Evolutionary conservation across 495 filamentous ascomycete species (phyloP), one percentile per base, ranked within the genome.

Genomic region (Hypoxylon trugodes): DNA sequence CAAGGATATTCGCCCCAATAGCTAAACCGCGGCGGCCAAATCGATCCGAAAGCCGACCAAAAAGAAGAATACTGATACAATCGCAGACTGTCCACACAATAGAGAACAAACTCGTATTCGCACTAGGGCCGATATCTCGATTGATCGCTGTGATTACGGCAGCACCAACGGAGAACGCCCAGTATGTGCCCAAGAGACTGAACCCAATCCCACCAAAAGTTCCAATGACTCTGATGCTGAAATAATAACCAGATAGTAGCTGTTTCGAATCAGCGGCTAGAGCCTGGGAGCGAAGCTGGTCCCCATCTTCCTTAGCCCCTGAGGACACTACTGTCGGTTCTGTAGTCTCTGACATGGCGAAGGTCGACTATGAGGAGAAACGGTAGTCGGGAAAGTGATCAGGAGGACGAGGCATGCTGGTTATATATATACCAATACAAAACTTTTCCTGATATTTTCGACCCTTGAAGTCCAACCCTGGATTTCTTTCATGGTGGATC

Each of bases 11-110:
- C 6, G 71, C 70, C 7, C 65, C 66, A 41, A 81, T 74, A 38
- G 79, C 59, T 54, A 80, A 72, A 51, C 72, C 79, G 21, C 79
- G 72, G n/a, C 81, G 74, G 26, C 81, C 79, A 43, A 82, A 82
- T 24, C 82, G 76, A 61, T 84, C 80, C 15, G 72, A 73, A 6
- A 82, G 66, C n/a, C 79, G 78, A 30, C 82, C 82, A 12, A 82
- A 76, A 36, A 73, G 67, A 10, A 70, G 63, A 49, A 68, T 59
- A 18, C 55, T 59, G 26, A 59, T 49, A 21, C 55, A 59, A 25
- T 59, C 55, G 55, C 55, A 59, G 16, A 59, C 43, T 2, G 55
- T 33, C 55, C 55, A 59, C 6, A 59, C 45, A 45, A 59, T 59
- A 0, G 55, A 59, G 25, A 59, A 59, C 18, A 59, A 26, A 42